Evolutionary conservation across 225 moss, liverwort and hornwort species (phyloP).

Genomic region (Bryoerythrophyllum caledonicum): DNA sequence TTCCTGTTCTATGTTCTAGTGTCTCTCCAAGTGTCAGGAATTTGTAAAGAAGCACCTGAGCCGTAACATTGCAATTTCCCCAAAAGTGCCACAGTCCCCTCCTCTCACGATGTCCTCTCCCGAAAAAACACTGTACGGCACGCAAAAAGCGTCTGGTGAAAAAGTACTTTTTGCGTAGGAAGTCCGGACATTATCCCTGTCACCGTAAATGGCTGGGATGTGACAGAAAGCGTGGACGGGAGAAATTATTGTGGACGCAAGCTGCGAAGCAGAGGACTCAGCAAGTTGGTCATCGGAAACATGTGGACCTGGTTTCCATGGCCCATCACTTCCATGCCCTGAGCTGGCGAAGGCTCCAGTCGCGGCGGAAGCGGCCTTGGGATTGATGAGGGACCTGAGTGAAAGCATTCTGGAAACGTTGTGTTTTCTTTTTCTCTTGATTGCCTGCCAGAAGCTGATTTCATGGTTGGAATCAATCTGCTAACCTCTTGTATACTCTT

Average conservation of each 20-base stretch:
- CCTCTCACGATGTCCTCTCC: background rate
- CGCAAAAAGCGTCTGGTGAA: background rate
- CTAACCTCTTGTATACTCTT: no score
- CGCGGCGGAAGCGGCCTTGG: background rate
- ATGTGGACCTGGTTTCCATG: constrained; percentile 15
- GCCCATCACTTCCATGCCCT: background rate
- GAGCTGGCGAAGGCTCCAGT: constrained; percentile 5
- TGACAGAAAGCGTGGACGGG: background rate
- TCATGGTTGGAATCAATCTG: no score
- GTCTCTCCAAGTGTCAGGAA: constrained; percentile 33
- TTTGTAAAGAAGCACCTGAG: constrained; percentile 39
- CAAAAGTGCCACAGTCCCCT: background rate
- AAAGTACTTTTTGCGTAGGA: background rate
- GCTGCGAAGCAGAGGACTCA: background rate
- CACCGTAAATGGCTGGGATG: background rate
- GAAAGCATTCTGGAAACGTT: background rate
- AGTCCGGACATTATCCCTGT: no score
- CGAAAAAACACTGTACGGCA: no score
- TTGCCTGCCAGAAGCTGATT: no score
- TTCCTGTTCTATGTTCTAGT: constrained; percentile 17
- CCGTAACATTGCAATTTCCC: constrained; percentile 20
- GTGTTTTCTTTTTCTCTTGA: no score
- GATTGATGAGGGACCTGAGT: background rate
- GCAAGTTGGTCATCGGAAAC: background rate
- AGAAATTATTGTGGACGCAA: background rate